Evolutionary conservation across 495 filamentous ascomycete species (phyloP).

Genomic region (Choiromyces venosus): DNA sequence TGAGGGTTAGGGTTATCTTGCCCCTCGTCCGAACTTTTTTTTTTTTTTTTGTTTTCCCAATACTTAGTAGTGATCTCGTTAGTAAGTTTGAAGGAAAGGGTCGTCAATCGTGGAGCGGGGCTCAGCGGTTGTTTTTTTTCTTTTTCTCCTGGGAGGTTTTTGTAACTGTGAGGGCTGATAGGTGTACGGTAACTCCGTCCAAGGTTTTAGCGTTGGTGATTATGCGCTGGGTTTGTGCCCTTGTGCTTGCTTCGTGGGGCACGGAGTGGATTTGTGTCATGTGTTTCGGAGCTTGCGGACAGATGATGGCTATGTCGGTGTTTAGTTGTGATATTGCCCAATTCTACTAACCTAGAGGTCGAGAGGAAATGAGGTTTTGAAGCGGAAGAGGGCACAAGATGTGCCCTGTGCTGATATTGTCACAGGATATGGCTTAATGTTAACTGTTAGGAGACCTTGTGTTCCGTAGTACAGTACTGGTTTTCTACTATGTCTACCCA

Average conservation of each 20-base stretch:
- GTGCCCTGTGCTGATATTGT: not conserved
- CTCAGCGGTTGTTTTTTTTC: no score
- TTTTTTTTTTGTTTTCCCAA: not conserved
- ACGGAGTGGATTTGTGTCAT: not conserved
- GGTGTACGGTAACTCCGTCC: not conserved
- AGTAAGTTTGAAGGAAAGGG: not conserved
- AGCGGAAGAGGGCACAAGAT: not conserved
- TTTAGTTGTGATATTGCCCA: not conserved
- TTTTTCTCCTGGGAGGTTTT: not conserved
- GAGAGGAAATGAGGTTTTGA: not conserved
- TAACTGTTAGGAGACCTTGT: not conserved
- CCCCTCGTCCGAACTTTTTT: not conserved
- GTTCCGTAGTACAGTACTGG: not conserved
- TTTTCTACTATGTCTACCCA: not conserved
- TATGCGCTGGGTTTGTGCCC: not conserved
- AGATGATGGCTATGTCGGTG: not conserved
- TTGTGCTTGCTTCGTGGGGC: not conserved
- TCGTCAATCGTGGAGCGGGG: not conserved
- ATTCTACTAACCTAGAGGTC: not conserved
- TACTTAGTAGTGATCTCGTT: not conserved
- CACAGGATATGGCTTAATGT: not conserved
- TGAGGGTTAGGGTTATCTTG: not conserved
- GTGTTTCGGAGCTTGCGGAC: not conserved
- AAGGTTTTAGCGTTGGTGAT: not conserved
- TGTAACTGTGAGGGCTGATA: not conserved